Conservation (phyloP, 225 moss, liverwort and hornwort species). For the Ulota crispa region DNA sequence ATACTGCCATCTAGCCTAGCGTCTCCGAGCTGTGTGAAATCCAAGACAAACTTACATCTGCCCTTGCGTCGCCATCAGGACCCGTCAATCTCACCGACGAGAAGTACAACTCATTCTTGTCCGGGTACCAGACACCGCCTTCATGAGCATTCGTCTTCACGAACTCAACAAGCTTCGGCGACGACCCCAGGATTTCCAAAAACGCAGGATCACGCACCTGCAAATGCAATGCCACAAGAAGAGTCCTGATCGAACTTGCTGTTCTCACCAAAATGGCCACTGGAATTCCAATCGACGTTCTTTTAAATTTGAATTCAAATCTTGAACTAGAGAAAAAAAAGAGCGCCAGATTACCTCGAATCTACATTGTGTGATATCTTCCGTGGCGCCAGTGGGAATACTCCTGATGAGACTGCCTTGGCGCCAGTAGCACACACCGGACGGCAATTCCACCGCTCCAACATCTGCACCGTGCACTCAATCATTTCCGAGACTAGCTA, state of each 20-base stretch:
- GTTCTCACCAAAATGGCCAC: not conserved
- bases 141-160: constrained; percentile 52
- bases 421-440: constrained; percentile 44
- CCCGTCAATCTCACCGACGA: constrained; percentile 6
- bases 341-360: constrained; percentile 33
- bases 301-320: not conserved
- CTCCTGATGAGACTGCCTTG: constrained; percentile 41
- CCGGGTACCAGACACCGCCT: constrained; percentile 59
- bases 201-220: constrained; percentile 57
- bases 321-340: not conserved
- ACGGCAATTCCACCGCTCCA: constrained; percentile 22
- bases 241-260: not conserved
- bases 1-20: too few species aligned
- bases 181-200: constrained; percentile 40
- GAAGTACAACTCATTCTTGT: constrained; percentile 47
- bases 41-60: constrained; percentile 20
- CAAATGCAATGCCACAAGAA: not conserved
- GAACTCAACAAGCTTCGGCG: constrained; percentile 36
- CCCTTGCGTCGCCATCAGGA: not conserved
- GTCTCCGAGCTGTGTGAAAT: too few species aligned
- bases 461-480: constrained; percentile 21
- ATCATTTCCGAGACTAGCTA: not conserved
- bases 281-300: not conserved
- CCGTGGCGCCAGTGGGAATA: constrained; percentile 24
- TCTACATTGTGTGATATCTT: constrained; percentile 7